A percentile compares a stretch with the other conserved stretches of the same genome.
These are phyloP conservation scores for Begonia masoniana DNA, from an alignment of 306 rosid species.

Conservation along the genomic window DNA sequence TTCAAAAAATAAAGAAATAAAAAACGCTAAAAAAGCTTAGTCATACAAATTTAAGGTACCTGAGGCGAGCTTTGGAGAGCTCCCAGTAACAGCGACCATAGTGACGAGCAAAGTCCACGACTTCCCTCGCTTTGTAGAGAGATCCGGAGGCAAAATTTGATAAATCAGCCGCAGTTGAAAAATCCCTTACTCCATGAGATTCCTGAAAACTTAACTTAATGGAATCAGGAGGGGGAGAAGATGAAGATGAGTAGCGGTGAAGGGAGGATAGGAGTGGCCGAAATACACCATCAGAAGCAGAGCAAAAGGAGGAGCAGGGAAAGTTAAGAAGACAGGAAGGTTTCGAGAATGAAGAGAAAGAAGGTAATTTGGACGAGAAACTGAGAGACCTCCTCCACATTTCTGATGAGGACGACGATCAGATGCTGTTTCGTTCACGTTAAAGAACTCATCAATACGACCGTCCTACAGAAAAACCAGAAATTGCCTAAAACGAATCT, in stretches of 20 bases:
- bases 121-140: constrained; percentile 20
- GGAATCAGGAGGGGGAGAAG: constrained; percentile 11
- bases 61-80: constrained; percentile 86
- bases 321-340: background rate
- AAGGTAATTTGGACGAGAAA: constrained; percentile 16
- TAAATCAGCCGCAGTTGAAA: constrained; percentile 14
- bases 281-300: background rate
- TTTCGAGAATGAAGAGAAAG: background rate
- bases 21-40: background rate
- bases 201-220: constrained; percentile 11
- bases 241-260: constrained; percentile 3
- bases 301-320: background rate
- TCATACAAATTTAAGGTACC: constrained; percentile 17
- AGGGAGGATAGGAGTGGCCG: background rate
- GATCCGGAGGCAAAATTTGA: constrained; percentile 19
- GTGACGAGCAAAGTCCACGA: constrained; percentile 35
- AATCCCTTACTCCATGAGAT: constrained; percentile 16
- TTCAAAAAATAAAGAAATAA: background rate
- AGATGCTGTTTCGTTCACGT: no score
- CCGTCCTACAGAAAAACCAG: no score
- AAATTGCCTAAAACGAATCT: no score
- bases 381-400: constrained; percentile 19
- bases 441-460: no score
- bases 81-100: constrained; percentile 73
- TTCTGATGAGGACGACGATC: constrained; percentile 2